Percentiles rank a stretch among this genome's conserved stretches.
Evolutionary conservation across 2,329 filamentous ascomycete species (phyloP).

Genomic region (Fusarium sambucinum): DNA sequence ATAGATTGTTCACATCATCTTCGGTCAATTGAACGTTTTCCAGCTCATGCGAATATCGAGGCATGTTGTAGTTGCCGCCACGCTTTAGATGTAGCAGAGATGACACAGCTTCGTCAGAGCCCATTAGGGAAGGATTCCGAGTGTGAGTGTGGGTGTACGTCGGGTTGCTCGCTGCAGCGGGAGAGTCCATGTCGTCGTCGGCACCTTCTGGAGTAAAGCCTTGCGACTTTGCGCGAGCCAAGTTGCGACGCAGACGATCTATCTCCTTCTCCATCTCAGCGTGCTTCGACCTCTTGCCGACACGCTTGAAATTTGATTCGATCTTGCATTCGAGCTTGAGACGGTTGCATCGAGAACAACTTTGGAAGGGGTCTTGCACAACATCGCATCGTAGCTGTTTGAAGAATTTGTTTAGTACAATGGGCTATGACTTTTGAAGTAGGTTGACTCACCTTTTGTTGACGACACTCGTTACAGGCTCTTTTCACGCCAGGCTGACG

Average conservation of each 20-base stretch:
- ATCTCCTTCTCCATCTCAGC: constrained; percentile 90
- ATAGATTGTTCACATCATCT: constrained; percentile 72
- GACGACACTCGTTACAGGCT: constrained; percentile 86
- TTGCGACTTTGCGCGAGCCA: constrained; percentile 70
- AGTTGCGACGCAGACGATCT: constrained; percentile 72
- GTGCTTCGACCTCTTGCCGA: constrained; percentile 85
- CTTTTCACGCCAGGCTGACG: constrained; percentile 78
- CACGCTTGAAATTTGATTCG: constrained; percentile 87
- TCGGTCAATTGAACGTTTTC: constrained; percentile 74
- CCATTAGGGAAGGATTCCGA: constrained; percentile 73
- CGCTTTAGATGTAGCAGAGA: constrained; percentile 75
- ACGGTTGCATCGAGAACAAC: constrained; percentile 81
- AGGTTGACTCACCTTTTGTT: constrained; percentile 78
- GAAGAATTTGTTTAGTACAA: constrained; percentile 20
- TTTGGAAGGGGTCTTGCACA: constrained; percentile 81
- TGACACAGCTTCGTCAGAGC: constrained; percentile 76
- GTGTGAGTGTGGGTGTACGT: constrained; percentile 71
- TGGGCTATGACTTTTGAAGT: background rate
- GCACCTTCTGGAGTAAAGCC: constrained; percentile 67
- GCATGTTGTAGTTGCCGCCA: constrained; percentile 71
- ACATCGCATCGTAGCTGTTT: constrained; percentile 84
- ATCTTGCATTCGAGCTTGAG: constrained; percentile 87
- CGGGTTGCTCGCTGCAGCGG: constrained; percentile 64
- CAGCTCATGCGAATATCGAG: constrained; percentile 70
- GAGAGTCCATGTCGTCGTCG: constrained; percentile 71